Base-by-base conservation (phyloP, 2,329 filamentous ascomycete genomes). In the Fusarium multiceps region DNA sequence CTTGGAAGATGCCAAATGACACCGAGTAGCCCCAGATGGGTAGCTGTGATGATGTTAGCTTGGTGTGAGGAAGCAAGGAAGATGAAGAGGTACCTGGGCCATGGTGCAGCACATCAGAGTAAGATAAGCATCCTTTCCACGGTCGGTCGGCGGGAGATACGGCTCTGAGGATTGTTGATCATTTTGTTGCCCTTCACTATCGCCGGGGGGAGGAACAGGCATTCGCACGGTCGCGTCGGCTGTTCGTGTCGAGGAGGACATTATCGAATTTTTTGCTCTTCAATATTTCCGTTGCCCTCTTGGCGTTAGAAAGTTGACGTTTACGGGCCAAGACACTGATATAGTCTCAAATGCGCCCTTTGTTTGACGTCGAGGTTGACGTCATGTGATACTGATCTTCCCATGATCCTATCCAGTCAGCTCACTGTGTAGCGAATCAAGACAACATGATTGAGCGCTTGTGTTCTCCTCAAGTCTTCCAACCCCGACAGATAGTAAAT, bases 1-100 rank as follows among this genome's bases (percentile, higher is more conserved):
- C 84, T 74, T 91, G 89, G 72, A 92, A 92, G 47, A 92, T 85
- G 48, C 90, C 90, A 72, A 89, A 92, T 0, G 88, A 73, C 4
- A 78, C 75, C 0, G 76, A 77, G 23, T 76, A 78, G 23, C 76
- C 76, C 78, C 25, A 14, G 1, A 18, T 7, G 9, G 28, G 34
- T 5, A 51, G 30, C 49, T 42, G 7, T 4, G 13, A 9, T n/a
- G 7, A 8, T 8, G 4, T 13, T 5, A 51, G 11, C 13, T 18
- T 4, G 1, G 2, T 20, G 4, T 13, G n/a, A 13, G 1, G 6
- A 7, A 6, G 18, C 1, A 1, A 4, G 8, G 28, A n/a, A 13
- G 5, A 3, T 1, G n/a, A 1, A 28, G 12, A 63, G 71, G 69
- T 12, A 75, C 73, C 37, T 78, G 77, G 2, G 77, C 77, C 27